These are phyloP conservation scores for Colletotrichum sojae DNA, from an alignment of 2,329 filamentous ascomycete genomes.

Conservation along the genomic window DNA sequence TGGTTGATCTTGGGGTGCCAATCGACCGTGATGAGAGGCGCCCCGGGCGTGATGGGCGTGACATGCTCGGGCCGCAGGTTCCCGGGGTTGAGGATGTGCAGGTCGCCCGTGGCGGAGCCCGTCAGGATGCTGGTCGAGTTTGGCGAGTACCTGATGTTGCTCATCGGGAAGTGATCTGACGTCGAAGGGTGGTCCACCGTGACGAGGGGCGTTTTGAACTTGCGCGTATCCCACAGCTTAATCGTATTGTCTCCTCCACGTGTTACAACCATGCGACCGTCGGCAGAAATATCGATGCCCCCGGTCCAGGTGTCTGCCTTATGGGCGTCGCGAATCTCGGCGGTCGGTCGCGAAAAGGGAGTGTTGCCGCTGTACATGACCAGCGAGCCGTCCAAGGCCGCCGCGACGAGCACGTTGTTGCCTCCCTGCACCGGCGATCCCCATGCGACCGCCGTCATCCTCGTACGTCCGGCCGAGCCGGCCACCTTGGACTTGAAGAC, in stretches of 20 bases:
- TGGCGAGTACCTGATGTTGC: slow-evolving; percentile 91
- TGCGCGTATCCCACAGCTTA: slow-evolving; percentile 97
- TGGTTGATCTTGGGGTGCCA: slow-evolving; percentile 98
- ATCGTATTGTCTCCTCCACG: slow-evolving; percentile 92
- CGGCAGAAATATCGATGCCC: slow-evolving; percentile 89
- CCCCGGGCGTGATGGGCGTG: slow-evolving; percentile 89
- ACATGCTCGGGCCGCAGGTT: slow-evolving; percentile 88
- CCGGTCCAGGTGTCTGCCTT: slow-evolving; percentile 89
- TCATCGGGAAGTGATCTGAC: slow-evolving; percentile 85
- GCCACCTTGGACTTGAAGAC: slow-evolving; percentile 95
- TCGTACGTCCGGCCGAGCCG: slow-evolving; percentile 88
- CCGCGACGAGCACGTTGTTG: slow-evolving; percentile 82
- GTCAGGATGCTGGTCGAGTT: slow-evolving; percentile 88
- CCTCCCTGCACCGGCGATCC: slow-evolving; percentile 82
- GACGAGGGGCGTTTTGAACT: slow-evolving; percentile 92
- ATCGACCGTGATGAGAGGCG: slow-evolving; percentile 84
- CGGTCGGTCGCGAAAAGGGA: slow-evolving; percentile 84
- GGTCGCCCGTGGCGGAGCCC: slow-evolving; percentile 85
- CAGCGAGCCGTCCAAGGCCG: slow-evolving; percentile 89
- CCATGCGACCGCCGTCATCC: slow-evolving; percentile 96
- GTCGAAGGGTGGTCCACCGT: slow-evolving; percentile 85
- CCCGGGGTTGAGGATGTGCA: slow-evolving; percentile 94
- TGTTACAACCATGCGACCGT: slow-evolving; percentile 91
- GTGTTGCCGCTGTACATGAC: slow-evolving; percentile 94
- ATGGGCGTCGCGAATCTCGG: slow-evolving; percentile 89